A percentile compares a stretch with the other conserved stretches of the same genome.
Conservation (phyloP, 2,329 filamentous ascomycete genomes). For the Dissoconium aciculare region DNA sequence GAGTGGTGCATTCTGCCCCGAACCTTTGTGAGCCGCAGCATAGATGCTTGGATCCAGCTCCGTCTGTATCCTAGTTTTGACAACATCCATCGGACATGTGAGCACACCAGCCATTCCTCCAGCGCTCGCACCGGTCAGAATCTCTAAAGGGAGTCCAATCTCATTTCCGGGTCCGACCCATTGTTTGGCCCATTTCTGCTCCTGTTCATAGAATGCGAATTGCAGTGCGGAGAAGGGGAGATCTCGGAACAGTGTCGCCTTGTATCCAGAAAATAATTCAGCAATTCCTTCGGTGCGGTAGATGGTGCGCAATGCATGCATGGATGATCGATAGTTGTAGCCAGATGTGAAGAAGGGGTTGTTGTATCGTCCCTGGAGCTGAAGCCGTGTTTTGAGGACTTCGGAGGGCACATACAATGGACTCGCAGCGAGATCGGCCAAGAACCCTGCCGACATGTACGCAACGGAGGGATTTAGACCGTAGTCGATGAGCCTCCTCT, state of each 20-base stretch:
- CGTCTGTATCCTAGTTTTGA: constrained; percentile 92
- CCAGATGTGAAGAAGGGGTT: constrained; percentile 88
- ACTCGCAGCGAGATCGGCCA: constrained; percentile 83
- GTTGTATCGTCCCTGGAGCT: constrained; percentile 87
- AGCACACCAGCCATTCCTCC: constrained; percentile 87
- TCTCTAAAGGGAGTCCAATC: constrained; percentile 72
- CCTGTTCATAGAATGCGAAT: constrained; percentile 97
- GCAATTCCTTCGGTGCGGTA: constrained; percentile 64
- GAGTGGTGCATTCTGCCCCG: background rate
- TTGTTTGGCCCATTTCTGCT: constrained; percentile 62
- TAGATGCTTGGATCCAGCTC: constrained; percentile 50
- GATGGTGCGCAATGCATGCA: constrained; percentile 76
- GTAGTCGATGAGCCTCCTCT: constrained; percentile 70
- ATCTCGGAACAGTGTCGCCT: constrained; percentile 85
- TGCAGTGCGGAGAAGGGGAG: constrained; percentile 91
- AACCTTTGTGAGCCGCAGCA: constrained; percentile 15
- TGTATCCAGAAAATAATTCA: constrained; percentile 92
- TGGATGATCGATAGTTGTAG: constrained; percentile 83
- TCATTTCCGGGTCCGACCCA: constrained; percentile 61
- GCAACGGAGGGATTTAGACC: constrained; percentile 70
- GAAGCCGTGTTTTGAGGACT: constrained; percentile 90
- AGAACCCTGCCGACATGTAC: constrained; percentile 77
- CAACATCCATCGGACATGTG: constrained; percentile 90
- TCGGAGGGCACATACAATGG: constrained; percentile 93
- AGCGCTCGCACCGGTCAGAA: constrained; percentile 75